These are phyloP conservation scores for Yamadazyma akitaensis DNA, from an alignment of 805 yeast species.

Conservation along the genomic window DNA sequence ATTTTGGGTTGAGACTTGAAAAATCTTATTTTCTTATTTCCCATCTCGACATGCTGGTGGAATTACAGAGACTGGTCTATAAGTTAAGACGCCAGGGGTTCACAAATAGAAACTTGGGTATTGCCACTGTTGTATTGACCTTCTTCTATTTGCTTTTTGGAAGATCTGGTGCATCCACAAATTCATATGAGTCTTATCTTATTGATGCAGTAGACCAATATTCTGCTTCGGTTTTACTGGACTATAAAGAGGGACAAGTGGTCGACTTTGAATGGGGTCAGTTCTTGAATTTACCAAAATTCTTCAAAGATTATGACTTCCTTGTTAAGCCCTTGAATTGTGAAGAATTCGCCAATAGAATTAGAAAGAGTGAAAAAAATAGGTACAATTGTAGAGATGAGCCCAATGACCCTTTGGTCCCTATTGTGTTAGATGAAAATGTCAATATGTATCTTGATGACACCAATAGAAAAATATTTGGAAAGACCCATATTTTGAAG, in stretches of 20 bases:
- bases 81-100: background rate
- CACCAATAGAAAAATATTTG: constrained; percentile 10
- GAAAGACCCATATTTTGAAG: constrained; percentile 8
- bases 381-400: constrained; percentile 14
- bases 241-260: background rate
- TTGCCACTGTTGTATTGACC: background rate
- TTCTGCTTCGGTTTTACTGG: constrained; percentile 9
- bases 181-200: constrained; percentile 2
- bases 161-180: background rate
- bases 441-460: constrained; percentile 10
- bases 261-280: constrained; percentile 14
- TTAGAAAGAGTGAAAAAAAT: constrained; percentile 10
- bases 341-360: constrained; percentile 12
- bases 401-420: constrained; percentile 8
- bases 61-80: background rate
- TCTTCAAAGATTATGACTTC: constrained; percentile 6
- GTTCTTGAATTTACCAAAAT: constrained; percentile 10
- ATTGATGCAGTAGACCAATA: constrained; percentile 9
- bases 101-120: background rate
- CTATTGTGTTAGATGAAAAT: constrained; percentile 12
- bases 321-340: constrained; percentile 9
- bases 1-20: background rate
- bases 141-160: background rate
- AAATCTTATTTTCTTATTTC: background rate
- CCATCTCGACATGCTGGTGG: background rate